Evolutionary conservation across 768 basidiomycete genomes (phyloP).

Genomic region (Mycena metata): DNA sequence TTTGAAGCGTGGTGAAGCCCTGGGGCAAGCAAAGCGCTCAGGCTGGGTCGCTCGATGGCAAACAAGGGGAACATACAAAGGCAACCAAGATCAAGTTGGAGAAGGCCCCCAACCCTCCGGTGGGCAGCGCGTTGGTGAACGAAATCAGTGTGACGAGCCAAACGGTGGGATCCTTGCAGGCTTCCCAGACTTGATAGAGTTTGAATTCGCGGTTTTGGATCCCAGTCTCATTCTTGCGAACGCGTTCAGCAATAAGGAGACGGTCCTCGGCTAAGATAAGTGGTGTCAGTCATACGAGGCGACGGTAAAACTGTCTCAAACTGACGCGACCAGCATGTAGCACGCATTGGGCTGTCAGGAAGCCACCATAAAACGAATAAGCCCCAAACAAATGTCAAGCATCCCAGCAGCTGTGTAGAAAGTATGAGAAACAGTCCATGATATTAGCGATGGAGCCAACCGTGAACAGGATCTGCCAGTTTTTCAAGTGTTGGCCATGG

Average conservation of each 20-base stretch:
- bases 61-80: conserved; percentile 48
- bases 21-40: conserved; percentile 33
- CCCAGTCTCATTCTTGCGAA: conserved; percentile 65
- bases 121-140: conserved; percentile 62
- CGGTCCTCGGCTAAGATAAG: conserved; percentile 52
- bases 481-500: conserved; percentile 54
- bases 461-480: conserved; percentile 65
- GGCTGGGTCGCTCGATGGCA: not conserved
- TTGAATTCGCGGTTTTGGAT: conserved; percentile 68
- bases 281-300: not conserved
- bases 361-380: conserved; percentile 63
- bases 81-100: conserved; percentile 66
- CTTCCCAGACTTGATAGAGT: conserved; percentile 58
- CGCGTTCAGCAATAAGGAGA: conserved; percentile 62
- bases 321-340: conserved; percentile 58
- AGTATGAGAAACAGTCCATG: not conserved
- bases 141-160: conserved; percentile 63
- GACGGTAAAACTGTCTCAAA: not conserved
- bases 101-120: conserved; percentile 64
- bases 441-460: conserved; percentile 36
- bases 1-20: conserved; percentile 63
- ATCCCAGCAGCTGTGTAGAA: conserved; percentile 55
- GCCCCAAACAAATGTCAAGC: conserved; percentile 63
- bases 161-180: conserved; percentile 59
- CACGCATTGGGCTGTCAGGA: conserved; percentile 63